These are phyloP conservation scores for Cladosporium sp. DNA, from an alignment of 2,329 filamentous ascomycete species.

Conservation along the genomic window DNA sequence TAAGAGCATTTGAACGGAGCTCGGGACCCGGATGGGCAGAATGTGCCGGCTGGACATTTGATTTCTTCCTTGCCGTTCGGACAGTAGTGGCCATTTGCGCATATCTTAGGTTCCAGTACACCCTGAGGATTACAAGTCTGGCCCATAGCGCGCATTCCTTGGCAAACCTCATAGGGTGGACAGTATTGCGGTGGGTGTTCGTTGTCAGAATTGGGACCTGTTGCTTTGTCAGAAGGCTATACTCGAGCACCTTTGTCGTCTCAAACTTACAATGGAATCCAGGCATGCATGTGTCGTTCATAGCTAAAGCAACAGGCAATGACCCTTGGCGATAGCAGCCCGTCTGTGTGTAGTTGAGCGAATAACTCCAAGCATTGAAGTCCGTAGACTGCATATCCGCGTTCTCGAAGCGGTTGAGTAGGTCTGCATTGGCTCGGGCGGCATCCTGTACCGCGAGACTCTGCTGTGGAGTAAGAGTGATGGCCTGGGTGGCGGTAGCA, in stretches of 20 bases:
- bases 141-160: slow-evolving; percentile 24
- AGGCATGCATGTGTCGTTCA: slow-evolving; percentile 31
- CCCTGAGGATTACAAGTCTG: slow-evolving; percentile 37
- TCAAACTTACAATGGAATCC: slow-evolving; percentile 31
- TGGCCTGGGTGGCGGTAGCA: not conserved
- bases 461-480: slow-evolving; percentile 12
- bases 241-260: not conserved
- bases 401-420: slow-evolving; percentile 11
- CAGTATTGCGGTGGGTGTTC: slow-evolving; percentile 35
- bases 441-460: slow-evolving; percentile 11
- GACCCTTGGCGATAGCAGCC: slow-evolving; percentile 24
- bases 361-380: slow-evolving; percentile 24
- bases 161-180: slow-evolving; percentile 31
- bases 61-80: slow-evolving; percentile 42
- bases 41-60: slow-evolving; percentile 50
- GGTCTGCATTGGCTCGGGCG: not conserved
- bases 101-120: slow-evolving; percentile 53
- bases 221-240: not conserved
- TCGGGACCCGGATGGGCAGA: slow-evolving; percentile 53
- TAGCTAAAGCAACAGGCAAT: slow-evolving; percentile 32
- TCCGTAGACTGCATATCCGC: slow-evolving; percentile 28
- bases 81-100: slow-evolving; percentile 53
- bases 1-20: slow-evolving; percentile 50
- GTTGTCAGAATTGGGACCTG: slow-evolving; percentile 31
- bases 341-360: slow-evolving; percentile 25